Evolutionary conservation across 2,329 filamentous ascomycete species (phyloP).

Genomic region (Grosmannia clavigera): DNA sequence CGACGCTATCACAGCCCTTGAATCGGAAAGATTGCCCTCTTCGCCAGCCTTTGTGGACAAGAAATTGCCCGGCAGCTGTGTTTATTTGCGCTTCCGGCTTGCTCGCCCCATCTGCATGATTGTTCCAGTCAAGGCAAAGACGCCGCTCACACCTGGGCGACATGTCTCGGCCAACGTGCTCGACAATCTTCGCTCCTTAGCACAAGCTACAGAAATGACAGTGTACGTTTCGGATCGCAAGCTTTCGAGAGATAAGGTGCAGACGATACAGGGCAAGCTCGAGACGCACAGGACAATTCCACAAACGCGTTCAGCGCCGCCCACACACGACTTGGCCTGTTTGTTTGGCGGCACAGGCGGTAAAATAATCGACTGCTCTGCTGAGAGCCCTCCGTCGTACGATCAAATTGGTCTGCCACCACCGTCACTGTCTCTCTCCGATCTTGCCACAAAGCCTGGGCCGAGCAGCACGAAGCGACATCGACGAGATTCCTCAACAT

Average conservation of each 20-base stretch:
- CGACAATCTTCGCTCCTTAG: background rate
- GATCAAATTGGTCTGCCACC: background rate
- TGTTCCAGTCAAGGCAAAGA: background rate
- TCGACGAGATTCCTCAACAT: background rate
- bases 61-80: background rate
- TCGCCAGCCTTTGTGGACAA: background rate
- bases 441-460: background rate
- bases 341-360: background rate
- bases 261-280: background rate
- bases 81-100: background rate
- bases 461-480: background rate
- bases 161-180: background rate
- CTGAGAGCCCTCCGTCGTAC: background rate
- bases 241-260: background rate
- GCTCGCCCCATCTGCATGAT: background rate
- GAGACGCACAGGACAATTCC: background rate
- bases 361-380: background rate
- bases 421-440: background rate
- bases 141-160: background rate
- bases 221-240: background rate
- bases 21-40: background rate
- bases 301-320: background rate
- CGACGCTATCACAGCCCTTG: background rate
- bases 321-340: background rate
- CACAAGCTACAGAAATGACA: background rate